phyloP scores from a whole-genome alignment of 148 eudicot genomes.

The Camellia sinensis region DNA sequence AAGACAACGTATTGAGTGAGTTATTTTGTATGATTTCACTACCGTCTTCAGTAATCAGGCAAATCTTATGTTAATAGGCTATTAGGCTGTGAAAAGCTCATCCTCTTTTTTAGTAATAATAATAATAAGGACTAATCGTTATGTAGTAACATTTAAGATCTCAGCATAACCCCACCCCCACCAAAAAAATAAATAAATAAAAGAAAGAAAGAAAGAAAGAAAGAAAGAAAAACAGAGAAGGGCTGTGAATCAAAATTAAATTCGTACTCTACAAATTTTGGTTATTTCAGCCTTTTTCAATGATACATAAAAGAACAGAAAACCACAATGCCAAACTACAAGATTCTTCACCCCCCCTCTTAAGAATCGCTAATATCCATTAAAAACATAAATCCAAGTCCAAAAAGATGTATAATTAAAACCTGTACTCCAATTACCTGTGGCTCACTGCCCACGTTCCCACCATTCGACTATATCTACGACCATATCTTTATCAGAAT shows the following conservation, averaged over 20 bases:
- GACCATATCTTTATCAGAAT: not conserved
- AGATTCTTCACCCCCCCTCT: not conserved
- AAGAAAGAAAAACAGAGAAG: not conserved
- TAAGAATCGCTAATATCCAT: not conserved
- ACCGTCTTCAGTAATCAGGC: too few species aligned
- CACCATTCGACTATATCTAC: not conserved
- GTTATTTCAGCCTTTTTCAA: not conserved
- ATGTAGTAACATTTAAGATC: too few species aligned
- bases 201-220: not conserved
- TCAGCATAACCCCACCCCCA: not conserved
- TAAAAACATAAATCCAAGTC: not conserved
- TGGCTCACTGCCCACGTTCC: not conserved
- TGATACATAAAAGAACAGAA: too few species aligned
- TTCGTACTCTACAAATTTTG: not conserved
- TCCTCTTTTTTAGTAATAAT: too few species aligned
- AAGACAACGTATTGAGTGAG: too few species aligned
- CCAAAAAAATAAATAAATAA: not conserved
- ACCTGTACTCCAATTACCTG: not conserved
- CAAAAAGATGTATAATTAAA: not conserved
- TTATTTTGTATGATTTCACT: too few species aligned
- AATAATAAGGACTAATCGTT: too few species aligned
- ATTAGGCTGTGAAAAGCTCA: too few species aligned
- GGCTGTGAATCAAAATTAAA: not conserved
- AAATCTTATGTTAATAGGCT: too few species aligned
- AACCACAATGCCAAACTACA: too few species aligned